Base-by-base conservation (phyloP, 202 grass and related monocot genomes). In the Zoysia matrella region DNA sequence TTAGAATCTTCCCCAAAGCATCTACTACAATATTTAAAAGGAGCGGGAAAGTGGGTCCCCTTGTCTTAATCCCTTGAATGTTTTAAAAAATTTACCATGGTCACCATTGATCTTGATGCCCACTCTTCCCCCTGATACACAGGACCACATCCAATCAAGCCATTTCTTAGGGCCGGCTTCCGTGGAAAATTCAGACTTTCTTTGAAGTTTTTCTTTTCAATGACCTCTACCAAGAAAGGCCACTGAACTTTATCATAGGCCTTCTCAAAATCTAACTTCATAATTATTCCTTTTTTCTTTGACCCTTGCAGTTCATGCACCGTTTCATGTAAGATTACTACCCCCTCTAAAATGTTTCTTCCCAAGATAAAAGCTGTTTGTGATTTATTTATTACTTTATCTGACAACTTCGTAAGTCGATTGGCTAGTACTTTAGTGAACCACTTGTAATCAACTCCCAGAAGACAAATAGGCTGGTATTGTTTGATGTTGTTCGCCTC, bases 1-100 rank as follows among this genome's bases (percentile, higher is more conserved):
- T n/a, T 1, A 71, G 0, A 0, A 71, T 1, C 0, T 0, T 8
- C 0, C 1, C 5, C 0, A 72, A 0, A 0, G 70, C 5, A 10
- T 72, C 51, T 0, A 11, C 11, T 0, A 53, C 30, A 0, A 72
- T 0, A 1, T 72, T 72, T 0, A 72, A 72, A 0, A 53, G 11
- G 53, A 2, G 0, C 49, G 69, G 0, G 69, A 72, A 0, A 72
- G 0, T 0, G 49, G 69, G 0, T 72, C 69, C 0, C 49, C 69
- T 0, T 72, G 11, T 3, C 69, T 7, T 0, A 72, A 2, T 0
- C 69, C 69, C 11, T 42, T 72, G 2, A 3, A 72, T 0, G 6
- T 72, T 3, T 11, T 41, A 0, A 53, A 72, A 15, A 7, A 72
- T 0, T 41, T 7, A 0, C 69, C 50, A 3, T 0, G 5, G 0